These are phyloP conservation scores for Phylloporus scabripes DNA, from an alignment of 768 basidiomycete species.

Conservation along the genomic window DNA sequence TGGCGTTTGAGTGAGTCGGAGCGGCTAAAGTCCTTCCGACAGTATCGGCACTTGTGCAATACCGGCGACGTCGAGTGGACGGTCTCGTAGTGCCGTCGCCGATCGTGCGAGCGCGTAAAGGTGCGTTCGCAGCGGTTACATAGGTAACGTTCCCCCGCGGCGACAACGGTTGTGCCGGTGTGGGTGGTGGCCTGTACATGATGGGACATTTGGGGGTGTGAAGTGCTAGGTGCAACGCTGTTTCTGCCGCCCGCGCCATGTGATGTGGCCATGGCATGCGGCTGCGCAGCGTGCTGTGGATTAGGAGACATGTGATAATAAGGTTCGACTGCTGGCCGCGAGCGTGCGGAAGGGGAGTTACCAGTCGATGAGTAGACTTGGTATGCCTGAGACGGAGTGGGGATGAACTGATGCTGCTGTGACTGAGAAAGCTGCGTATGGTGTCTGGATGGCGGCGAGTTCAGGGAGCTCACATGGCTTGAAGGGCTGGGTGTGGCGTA, in stretches of 20 bases:
- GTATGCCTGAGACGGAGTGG: slow-evolving; percentile 44
- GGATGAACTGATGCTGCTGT: slow-evolving; percentile 37
- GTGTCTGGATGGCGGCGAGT: slow-evolving; percentile 15
- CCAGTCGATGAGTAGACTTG: slow-evolving; percentile 31
- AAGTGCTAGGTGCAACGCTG: slow-evolving; percentile 3
- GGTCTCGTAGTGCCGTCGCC: slow-evolving; percentile 76
- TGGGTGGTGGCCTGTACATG: slow-evolving; percentile 7
- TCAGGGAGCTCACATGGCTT: slow-evolving; percentile 12
- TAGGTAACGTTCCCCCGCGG: slow-evolving; percentile 54
- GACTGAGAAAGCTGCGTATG: slow-evolving; percentile 14
- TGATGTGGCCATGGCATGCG: slow-evolving; percentile 8
- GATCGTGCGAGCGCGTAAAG: slow-evolving; percentile 76
- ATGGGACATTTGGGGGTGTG: slow-evolving; percentile 7
- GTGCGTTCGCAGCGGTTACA: slow-evolving; percentile 75
- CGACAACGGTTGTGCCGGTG: slow-evolving; percentile 10
- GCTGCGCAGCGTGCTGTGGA: slow-evolving; percentile 28
- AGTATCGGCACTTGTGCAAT: slow-evolving; percentile 65
- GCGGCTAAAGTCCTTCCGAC: slow-evolving; percentile 76
- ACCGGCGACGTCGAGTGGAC: slow-evolving; percentile 62
- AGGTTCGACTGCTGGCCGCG: slow-evolving; percentile 32
- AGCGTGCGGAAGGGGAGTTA: slow-evolving; percentile 22
- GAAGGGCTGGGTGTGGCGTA: slow-evolving; percentile 19
- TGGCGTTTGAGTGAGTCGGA: slow-evolving; percentile 78
- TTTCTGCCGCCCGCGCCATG: slow-evolving; percentile 16
- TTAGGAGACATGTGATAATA: slow-evolving; percentile 38